Base-by-base conservation (phyloP, 2,329 filamentous ascomycete genomes). In the Aspergillus vadensis region DNA sequence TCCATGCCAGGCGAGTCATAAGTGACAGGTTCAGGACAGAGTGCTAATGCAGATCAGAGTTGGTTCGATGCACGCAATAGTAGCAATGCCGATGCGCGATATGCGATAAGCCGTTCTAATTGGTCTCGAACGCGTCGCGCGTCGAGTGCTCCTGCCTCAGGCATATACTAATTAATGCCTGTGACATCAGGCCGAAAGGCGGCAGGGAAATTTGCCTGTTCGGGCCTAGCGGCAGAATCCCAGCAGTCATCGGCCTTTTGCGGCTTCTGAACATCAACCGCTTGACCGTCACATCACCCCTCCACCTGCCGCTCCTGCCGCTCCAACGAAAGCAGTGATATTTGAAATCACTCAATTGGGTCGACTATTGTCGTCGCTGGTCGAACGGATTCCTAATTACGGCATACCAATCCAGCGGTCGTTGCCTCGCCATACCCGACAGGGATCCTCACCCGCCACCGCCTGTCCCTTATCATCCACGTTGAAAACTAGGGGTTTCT, bases 191-290 rank as follows among this genome's bases (percentile, higher is more conserved):
- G 72, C 64, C 59, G 2, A 49, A 73, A 72, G 59, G 67, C 66
- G 67, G 69, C 58, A 63, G 65, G 57, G 38, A 51, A 64, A 69
- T 62, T 59, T 60, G 47, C 72, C 68, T 55, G 59, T 68, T 67
- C 19, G 25, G 67, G 71, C 66, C 65, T 75, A 75, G 73, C 58
- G 67, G 36, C 19, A 62, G 69, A 64, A 69, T 66, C 69, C 65
- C 61, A 55, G 53, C 39, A 55, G 53, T 55, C 53, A 65, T 69
- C 72, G 72, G 72, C 71, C 71, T 75, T 75, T 74, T 73, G 70
- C 72, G 73, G 73, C 70, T 75, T 73, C 72, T 61, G 63, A 72
- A 73, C 71, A 73, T 74, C 71, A 72, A 71, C 67, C 66, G 64
- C 68, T 55, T 64, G 59, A 66, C 64, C 62, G 66, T 57, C 63